A percentile compares a stretch with the other conserved stretches of the same genome.
phyloP scores from a whole-genome alignment of 441 rosid species.

The Corymbia calophylla region DNA sequence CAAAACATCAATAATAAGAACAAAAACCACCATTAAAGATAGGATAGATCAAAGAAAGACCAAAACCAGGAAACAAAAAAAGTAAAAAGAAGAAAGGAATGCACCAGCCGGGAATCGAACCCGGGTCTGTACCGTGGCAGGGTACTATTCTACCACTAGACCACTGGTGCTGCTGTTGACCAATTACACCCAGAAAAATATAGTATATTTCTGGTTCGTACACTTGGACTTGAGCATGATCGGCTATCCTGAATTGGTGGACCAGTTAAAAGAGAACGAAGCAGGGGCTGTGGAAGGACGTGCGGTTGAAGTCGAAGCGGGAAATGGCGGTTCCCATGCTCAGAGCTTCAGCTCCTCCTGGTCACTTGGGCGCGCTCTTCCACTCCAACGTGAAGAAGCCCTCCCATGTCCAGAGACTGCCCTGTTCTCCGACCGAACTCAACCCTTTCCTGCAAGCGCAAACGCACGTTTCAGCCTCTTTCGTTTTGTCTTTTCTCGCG shows the following conservation, averaged over 20 bases:
- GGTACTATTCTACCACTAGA: constrained; percentile 1
- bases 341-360: constrained; percentile 27
- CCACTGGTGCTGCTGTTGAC: not conserved
- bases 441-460: constrained; percentile 12
- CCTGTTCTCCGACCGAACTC: not conserved
- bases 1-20: not conserved
- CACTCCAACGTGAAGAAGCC: not conserved
- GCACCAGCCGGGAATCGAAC: not conserved
- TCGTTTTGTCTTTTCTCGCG: not conserved
- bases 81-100: not conserved
- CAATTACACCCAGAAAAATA: accelerated
- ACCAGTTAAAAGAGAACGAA: not conserved
- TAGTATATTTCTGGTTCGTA: accelerated
- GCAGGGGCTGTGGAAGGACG: not conserved
- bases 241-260: not conserved
- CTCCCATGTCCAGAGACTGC: not conserved
- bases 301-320: not conserved
- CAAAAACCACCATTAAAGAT: no score
- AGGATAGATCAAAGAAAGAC: not conserved
- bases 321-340: constrained; percentile 50
- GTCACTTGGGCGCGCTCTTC: constrained; percentile 1
- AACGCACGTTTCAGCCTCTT: constrained; percentile 23
- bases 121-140: constrained; percentile 15
- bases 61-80: not conserved
- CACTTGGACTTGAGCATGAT: not conserved